Evolutionary conservation across 2,329 filamentous ascomycete species (phyloP).

Genomic region (Dothideomycetes sp.): DNA sequence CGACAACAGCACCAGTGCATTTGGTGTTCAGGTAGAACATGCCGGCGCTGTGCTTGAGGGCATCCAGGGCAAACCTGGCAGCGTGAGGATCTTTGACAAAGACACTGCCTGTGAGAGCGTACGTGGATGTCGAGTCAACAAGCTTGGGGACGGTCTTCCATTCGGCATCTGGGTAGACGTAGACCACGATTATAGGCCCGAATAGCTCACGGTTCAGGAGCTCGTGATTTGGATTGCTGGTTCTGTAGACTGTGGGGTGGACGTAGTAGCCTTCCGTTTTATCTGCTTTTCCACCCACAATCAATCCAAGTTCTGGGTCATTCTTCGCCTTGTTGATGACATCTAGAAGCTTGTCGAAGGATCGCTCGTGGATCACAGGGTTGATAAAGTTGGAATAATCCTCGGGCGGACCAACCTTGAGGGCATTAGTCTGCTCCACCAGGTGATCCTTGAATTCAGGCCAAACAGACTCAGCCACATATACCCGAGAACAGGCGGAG

Average conservation of each 20-base stretch:
- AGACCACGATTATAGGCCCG: slow-evolving; percentile 34
- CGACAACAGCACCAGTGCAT: slow-evolving; percentile 45
- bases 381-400: slow-evolving; percentile 32
- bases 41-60: slow-evolving; percentile 42
- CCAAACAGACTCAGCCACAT: slow-evolving; percentile 21
- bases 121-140: slow-evolving; percentile 32
- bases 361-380: slow-evolving; percentile 38
- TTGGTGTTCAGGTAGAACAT: slow-evolving; percentile 51
- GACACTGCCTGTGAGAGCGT: slow-evolving; percentile 38
- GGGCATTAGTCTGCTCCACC: slow-evolving; percentile 15
- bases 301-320: slow-evolving; percentile 31
- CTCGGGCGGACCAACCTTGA: slow-evolving; percentile 23
- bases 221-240: slow-evolving; percentile 30
- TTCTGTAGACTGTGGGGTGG: slow-evolving; percentile 36
- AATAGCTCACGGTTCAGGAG: slow-evolving; percentile 40
- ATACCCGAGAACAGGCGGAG: slow-evolving; percentile 36
- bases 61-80: slow-evolving; percentile 39
- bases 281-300: slow-evolving; percentile 36
- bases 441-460: slow-evolving; percentile 21
- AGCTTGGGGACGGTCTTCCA: slow-evolving; percentile 26
- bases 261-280: slow-evolving; percentile 21
- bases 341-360: slow-evolving; percentile 35
- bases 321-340: slow-evolving; percentile 35
- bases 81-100: slow-evolving; percentile 39
- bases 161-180: slow-evolving; percentile 38